phyloP scores from a whole-genome alignment of 345 rosid species.

The Pistacia atlantica region DNA sequence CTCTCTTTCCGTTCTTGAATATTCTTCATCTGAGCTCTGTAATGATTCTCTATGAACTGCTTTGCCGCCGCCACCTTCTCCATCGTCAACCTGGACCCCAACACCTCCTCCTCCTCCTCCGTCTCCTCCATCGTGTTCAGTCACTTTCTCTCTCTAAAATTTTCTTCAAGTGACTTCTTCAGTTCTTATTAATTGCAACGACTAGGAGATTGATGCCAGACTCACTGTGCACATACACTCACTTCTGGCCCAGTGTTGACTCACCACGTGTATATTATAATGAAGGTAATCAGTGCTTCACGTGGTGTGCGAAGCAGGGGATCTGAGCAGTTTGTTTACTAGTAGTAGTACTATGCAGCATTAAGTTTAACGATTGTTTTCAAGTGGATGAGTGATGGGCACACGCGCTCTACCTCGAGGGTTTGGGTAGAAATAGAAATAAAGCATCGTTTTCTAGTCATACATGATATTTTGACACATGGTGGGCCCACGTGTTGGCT shows the following conservation, averaged over 20 bases:
- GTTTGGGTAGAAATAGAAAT: slow-evolving; percentile 9
- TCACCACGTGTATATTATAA: not conserved
- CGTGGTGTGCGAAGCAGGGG: slow-evolving; percentile 3
- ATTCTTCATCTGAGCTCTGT: slow-evolving; percentile 87
- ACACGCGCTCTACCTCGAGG: slow-evolving; percentile 25
- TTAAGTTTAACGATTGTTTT: slow-evolving; percentile 33
- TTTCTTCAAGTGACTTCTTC: slow-evolving; percentile 21
- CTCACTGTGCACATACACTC: not conserved
- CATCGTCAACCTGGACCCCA: slow-evolving; percentile 94
- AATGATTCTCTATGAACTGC: slow-evolving; percentile 97
- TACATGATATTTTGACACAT: slow-evolving; percentile 18
- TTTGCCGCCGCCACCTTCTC: slow-evolving; percentile 98
- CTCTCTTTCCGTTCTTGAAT: slow-evolving; percentile 91
- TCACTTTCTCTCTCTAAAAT: slow-evolving; percentile 26
- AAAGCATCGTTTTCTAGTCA: slow-evolving; percentile 16
- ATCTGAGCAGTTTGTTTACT: slow-evolving; percentile 10
- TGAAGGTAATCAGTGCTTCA: not conserved
- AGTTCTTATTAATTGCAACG: slow-evolving; percentile 31
- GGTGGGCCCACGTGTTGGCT: slow-evolving; percentile 9
- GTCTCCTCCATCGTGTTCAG: slow-evolving; percentile 48
- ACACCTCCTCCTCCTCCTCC: slow-evolving; percentile 61
- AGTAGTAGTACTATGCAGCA: not conserved
- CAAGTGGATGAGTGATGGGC: slow-evolving; percentile 15
- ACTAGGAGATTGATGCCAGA: slow-evolving; percentile 27
- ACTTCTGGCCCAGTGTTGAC: not conserved